Conservation (phyloP, 1,284 basidiomycete species). For the Cryptococcus depauperatus region DNA sequence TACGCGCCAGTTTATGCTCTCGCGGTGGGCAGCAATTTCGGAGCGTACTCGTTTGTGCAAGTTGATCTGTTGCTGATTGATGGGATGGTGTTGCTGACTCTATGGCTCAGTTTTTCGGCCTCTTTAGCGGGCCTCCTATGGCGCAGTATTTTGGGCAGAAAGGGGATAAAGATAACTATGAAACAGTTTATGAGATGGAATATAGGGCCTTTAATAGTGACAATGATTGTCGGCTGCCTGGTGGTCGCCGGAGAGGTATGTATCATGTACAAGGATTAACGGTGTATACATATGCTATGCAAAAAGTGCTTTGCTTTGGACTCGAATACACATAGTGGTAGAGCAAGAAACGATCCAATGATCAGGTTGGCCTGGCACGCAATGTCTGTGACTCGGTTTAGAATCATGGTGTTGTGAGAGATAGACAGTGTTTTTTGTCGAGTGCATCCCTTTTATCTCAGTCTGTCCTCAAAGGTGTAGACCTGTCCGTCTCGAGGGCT, state of each 20-base stretch:
- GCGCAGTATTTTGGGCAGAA: conserved; percentile 69
- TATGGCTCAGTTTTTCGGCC: conserved; percentile 54
- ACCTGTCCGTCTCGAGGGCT: too few species aligned
- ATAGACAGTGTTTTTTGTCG: too few species aligned
- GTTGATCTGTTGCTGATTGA: conserved; percentile 7
- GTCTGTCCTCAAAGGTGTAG: too few species aligned
- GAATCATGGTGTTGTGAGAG: too few species aligned
- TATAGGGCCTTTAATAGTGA: conserved; percentile 54
- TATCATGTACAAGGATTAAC: conserved; percentile 37
- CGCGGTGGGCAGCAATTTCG: conserved; percentile 80
- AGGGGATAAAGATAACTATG: conserved; percentile 62
- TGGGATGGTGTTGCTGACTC: neutral
- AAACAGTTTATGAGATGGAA: conserved; percentile 69
- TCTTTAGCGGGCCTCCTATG: conserved; percentile 87
- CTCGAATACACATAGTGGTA: too few species aligned
- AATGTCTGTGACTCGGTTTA: too few species aligned
- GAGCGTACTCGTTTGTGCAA: conserved; percentile 80
- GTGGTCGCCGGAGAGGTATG: conserved; percentile 46
- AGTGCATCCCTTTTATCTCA: too few species aligned
- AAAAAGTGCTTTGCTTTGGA: too few species aligned
- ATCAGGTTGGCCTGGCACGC: too few species aligned
- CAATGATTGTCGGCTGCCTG: conserved; percentile 53
- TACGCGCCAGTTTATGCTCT: conserved; percentile 52
- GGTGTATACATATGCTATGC: too few species aligned
- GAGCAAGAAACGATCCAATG: too few species aligned